Evolutionary conservation across 371 early-diverging fungal species (phyloP), one percentile per base, ranked within the genome.

Genomic region (Apophysomyces elegans): DNA sequence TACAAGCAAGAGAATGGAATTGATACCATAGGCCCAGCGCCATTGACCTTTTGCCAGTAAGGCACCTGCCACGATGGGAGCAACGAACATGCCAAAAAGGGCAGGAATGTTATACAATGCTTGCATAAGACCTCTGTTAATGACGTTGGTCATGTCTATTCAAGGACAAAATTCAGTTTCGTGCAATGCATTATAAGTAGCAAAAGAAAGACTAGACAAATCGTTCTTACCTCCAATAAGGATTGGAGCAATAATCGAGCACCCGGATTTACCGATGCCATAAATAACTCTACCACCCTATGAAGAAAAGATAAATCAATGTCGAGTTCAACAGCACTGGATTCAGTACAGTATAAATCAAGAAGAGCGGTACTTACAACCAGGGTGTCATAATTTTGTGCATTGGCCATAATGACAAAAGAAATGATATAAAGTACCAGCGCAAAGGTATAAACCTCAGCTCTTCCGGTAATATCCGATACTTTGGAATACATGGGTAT

Each of bases 241-340:
- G 38, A 79, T 74, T 56, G 72, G 79, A 35, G 72, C 71, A 8
- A 79, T 47, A 57, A 76, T 72, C 14, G 62, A 59, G 18, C 67
- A 64, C 44, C 79, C 79, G 36, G 76, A 61, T n/a, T 70, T 61
- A 26, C 79, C 79, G 56, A 79, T 66, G 43, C 76, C 69, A 56
- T 76, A 72, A 7, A 79, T 62, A 37, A 75, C 70, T 68, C 73
- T 70, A 2, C 69, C 78, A 45, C 75, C 75, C 78, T 78, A 65
- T 35, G 6, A 47, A 59, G 26, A 58, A 35, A 13, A 39, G 13
- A 26, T 26, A 26, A 3, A 26, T 26, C 32, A 26, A 26, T 26
- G 32, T 0, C 32, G 2, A 26, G 32, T 26, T 26, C 32, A 26
- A 26, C 32, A 26, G 32, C 37, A 43, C 7, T 12, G 13, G 46